Conservation (phyloP, 257 asterid species). For the Solanum gandarillasii region DNA sequence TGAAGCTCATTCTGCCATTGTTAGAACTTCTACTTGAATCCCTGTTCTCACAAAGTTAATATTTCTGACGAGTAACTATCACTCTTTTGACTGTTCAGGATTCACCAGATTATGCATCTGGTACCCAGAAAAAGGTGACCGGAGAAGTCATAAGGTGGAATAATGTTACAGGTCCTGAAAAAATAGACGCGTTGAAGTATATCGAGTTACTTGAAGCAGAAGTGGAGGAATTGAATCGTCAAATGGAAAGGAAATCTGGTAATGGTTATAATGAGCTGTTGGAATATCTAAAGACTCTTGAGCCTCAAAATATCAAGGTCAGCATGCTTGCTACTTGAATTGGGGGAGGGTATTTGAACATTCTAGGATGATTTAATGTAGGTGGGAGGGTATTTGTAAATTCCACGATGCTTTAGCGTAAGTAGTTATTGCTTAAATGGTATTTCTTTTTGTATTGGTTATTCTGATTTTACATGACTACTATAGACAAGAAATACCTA, state of each 20-base stretch:
- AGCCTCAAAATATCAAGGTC: slow-evolving; percentile 97
- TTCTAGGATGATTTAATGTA: neutral
- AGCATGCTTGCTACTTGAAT: slow-evolving; percentile 1
- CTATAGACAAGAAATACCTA: neutral
- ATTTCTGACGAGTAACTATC: slow-evolving; percentile 1
- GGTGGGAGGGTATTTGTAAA: slow-evolving; percentile 1
- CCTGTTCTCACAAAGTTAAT: neutral
- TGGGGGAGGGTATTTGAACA: slow-evolving; percentile 7
- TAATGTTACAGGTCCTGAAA: slow-evolving; percentile 77
- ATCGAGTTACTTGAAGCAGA: slow-evolving; percentile 95
- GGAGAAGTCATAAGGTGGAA: slow-evolving; percentile 99
- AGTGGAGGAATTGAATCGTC: slow-evolving; percentile 88
- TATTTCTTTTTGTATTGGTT: neutral
- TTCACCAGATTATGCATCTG: slow-evolving; percentile 80
- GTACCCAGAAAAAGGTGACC: slow-evolving; percentile 83
- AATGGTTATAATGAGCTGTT: slow-evolving; percentile 67
- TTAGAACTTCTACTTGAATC: neutral
- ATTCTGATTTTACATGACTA: neutral
- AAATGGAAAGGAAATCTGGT: slow-evolving; percentile 65
- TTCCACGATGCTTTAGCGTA: neutral
- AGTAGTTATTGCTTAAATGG: neutral
- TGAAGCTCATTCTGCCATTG: neutral
- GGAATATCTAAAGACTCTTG: slow-evolving; percentile 86
- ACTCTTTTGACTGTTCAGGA: slow-evolving; percentile 41
- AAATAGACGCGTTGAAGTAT: slow-evolving; percentile 86